These are phyloP conservation scores for Kluyveromyces dobzhanskii DNA, from an alignment of 805 yeast genomes.

Conservation along the genomic window DNA sequence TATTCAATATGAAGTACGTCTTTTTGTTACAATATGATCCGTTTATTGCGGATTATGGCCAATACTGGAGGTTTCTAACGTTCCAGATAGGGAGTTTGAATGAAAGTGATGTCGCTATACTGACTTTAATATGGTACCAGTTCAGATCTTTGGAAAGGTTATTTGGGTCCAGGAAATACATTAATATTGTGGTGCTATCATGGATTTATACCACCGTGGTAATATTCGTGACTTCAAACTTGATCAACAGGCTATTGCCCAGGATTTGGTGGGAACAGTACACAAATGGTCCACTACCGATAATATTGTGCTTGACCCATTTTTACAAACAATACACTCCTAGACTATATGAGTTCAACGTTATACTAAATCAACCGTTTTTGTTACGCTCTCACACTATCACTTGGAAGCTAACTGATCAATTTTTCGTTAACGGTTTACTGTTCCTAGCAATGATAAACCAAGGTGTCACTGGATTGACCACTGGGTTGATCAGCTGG, in stretches of 20 bases:
- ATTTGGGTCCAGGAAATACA: conserved; percentile 47
- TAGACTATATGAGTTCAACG: conserved; percentile 32
- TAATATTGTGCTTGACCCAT: conserved; percentile 32
- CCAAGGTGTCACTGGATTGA: conserved; percentile 33
- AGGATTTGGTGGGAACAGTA: conserved; percentile 34
- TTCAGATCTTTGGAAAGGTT: conserved; percentile 50
- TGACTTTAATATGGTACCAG: conserved; percentile 40
- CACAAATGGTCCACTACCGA: conserved; percentile 37
- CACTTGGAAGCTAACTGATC: conserved; percentile 27
- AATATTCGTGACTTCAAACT: conserved; percentile 30
- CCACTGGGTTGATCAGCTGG: conserved; percentile 36
- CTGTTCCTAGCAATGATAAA: conserved; percentile 34
- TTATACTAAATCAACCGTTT: conserved; percentile 28
- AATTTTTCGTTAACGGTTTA: conserved; percentile 25
- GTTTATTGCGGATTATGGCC: conserved; percentile 43
- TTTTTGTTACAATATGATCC: conserved; percentile 34
- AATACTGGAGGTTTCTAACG: conserved; percentile 46
- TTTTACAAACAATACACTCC: conserved; percentile 36
- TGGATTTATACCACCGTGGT: conserved; percentile 37
- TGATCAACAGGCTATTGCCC: conserved; percentile 26
- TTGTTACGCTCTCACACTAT: conserved; percentile 11
- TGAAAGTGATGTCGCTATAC: conserved; percentile 47
- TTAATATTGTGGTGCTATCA: conserved; percentile 35
- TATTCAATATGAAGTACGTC: conserved; percentile 21
- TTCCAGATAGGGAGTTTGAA: conserved; percentile 48